Base-by-base conservation (phyloP, 139 green algal species). In the Astrephomene gubernaculifera region DNA sequence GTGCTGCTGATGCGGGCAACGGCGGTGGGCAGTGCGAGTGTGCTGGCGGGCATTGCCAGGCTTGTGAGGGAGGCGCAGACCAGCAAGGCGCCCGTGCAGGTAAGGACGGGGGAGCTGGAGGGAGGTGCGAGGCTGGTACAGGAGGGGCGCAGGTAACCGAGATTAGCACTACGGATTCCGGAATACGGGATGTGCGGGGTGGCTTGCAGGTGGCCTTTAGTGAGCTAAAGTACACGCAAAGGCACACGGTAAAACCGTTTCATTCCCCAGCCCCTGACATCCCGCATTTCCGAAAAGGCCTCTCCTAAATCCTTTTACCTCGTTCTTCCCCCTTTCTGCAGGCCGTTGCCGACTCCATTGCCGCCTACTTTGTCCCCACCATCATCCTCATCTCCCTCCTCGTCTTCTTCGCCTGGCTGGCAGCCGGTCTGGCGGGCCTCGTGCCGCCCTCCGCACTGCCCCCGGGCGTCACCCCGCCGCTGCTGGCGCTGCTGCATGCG, bases 51-150 rank as follows among this genome's bases (percentile, higher is more conserved):
- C 81, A 99, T 99, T 36, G 95, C 98, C 57, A 86, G 94, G 1
- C 94, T 99, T 65, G 97, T 99, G 79, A 94, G 96, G 80, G 80
- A 83, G 10, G 96, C 96, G 21, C 98, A 99, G 91, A 92, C 98
- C 79, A 90, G 85, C 88, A 99, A 99, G 90, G 97, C 98, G 21
- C 97, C 98, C 39, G 96, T 99, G 67, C 97, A 99, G 88, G 70
- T 78, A 29, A 6, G 70, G 63, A 57, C n/a, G 49, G 49, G 49
- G 17, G 49, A 57, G 12, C 12, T 12, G 49, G 49, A 57, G 49
- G 49, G 49, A 57, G 49, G 17, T 57, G 49, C n/a, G n/a, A n/a
- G 49, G 49, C 12, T 25, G 49, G 49, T 12, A 57, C 49, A 57
- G 49, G 49, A 57, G 49, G 12, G 49, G 49, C 17, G 49, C 12